Base-by-base conservation (phyloP, 2,329 filamentous ascomycete species). In the Blastomyces gilchristii region DNA sequence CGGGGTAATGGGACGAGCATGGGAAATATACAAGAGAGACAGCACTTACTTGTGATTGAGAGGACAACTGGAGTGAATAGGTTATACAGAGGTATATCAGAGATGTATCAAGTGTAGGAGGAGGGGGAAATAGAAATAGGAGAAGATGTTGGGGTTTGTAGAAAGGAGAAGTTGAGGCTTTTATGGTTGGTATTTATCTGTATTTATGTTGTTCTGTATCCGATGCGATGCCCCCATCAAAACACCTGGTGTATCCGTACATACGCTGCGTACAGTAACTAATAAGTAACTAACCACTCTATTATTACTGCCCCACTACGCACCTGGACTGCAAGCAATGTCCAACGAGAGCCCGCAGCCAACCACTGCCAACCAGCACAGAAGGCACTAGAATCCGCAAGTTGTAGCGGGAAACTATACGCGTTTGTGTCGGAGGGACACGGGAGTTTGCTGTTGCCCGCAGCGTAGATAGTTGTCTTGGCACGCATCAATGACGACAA, bases 111-210 rank as follows among this genome's bases (percentile, higher is more conserved):
- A 50, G n/a, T 37, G 7, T 22, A 28, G 34, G 57, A 14, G 22
- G 1, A 50, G 47, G 9, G 4, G 47, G 6, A 31, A 31, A 4
- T 2, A 4, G 34, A 8, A 37, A 37, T 37, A 37, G 34, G 34
- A 37, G 34, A 37, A 37, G 34, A 37, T 37, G 34, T 8, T 50
- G 22, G 47, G 47, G 47, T 50, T 47, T 22, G 31, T 18, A 4
- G 43, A 22, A 61, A 31, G 16, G 25, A 68, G 65, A 62, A 65
- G 43, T 34, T 58, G 54, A 43, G 39, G 34, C 5, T 43, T 11
- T 31, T 31, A 4, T 4, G 28, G 28, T 31, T 31, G 28, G 28
- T 31, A 31, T 4, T 31, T 14, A 9, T 49, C 12, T 49, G 45
- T 31, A 14, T 28, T 54, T 16, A 18, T 54, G 16, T 54, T 34